Evolutionary conservation across 495 filamentous ascomycete genomes (phyloP).

Genomic region (Lentithecium fluviatile): DNA sequence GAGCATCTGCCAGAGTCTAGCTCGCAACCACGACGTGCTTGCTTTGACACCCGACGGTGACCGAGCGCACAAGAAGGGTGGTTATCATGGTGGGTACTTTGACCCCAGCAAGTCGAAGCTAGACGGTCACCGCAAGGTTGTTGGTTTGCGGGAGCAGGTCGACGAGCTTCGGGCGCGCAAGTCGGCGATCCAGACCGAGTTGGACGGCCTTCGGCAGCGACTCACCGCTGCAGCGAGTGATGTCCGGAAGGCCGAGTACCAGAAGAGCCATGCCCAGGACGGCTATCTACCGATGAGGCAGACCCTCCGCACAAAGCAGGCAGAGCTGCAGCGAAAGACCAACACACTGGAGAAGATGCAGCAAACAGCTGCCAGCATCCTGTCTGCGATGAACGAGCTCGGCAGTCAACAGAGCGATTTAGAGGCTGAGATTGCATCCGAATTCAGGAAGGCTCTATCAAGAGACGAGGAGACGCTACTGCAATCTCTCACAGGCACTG

Average conservation of each 20-base stretch:
- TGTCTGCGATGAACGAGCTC: conserved; percentile 70
- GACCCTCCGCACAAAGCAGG: conserved; percentile 68
- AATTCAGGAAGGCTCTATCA: conserved; percentile 89
- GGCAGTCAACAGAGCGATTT: conserved; percentile 70
- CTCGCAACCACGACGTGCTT: conserved; percentile 82
- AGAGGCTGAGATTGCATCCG: conserved; percentile 73
- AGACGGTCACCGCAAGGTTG: conserved; percentile 74
- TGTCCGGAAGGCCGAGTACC: conserved; percentile 78
- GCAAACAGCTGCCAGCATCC: conserved; percentile 67
- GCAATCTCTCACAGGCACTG: conserved; percentile 63
- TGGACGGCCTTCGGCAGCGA: conserved; percentile 79
- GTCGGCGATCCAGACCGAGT: conserved; percentile 59
- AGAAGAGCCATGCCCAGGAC: conserved; percentile 71
- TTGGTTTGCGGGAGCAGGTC: conserved; percentile 70
- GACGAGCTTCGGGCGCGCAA: conserved; percentile 62
- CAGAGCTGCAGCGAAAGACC: conserved; percentile 68
- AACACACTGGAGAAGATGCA: conserved; percentile 73
- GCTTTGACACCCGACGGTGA: conserved; percentile 95
- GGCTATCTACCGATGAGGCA: conserved; percentile 76
- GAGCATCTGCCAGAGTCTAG: conserved; percentile 80
- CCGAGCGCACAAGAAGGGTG: conserved; percentile 88
- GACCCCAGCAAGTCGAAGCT: conserved; percentile 80
- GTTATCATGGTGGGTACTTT: conserved; percentile 88
- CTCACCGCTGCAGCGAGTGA: conserved; percentile 79
- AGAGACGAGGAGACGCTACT: conserved; percentile 77